These are phyloP conservation scores for Lignosus rhinocerotis DNA, from an alignment of 1,284 basidiomycete species.

Conservation along the genomic window DNA sequence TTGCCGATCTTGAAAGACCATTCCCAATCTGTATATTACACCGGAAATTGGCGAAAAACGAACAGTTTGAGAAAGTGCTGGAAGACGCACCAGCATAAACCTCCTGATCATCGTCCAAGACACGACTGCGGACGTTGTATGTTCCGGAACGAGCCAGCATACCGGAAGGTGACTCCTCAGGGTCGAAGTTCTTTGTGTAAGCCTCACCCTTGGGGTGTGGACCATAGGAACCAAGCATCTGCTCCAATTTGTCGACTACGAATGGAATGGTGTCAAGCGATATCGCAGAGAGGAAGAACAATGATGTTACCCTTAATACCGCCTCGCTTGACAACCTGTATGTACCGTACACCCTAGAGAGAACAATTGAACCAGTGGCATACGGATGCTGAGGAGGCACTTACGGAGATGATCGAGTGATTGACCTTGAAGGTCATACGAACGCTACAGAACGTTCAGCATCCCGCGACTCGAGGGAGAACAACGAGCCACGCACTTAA, in stretches of 20 bases:
- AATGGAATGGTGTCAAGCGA: background rate
- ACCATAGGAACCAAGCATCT: slow-evolving; percentile 90
- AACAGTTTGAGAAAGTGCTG: background rate
- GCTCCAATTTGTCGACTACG: slow-evolving; percentile 83
- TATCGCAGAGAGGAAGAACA: background rate
- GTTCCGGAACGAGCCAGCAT: slow-evolving; percentile 77
- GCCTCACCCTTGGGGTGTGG: slow-evolving; percentile 59
- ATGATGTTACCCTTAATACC: slow-evolving; percentile 59
- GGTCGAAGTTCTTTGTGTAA: slow-evolving; percentile 71
- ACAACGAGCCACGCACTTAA: slow-evolving; percentile 52
- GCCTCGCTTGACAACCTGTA: slow-evolving; percentile 81
- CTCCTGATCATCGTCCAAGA: slow-evolving; percentile 81
- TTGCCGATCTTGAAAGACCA: slow-evolving; percentile 83
- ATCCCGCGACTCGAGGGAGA: background rate
- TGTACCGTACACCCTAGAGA: slow-evolving; percentile 74
- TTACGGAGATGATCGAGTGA: slow-evolving; percentile 81
- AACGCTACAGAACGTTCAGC: slow-evolving; percentile 48
- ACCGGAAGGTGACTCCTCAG: slow-evolving; percentile 82
- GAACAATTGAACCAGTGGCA: slow-evolving; percentile 6
- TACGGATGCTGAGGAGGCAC: slow-evolving; percentile 19
- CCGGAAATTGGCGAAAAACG: background rate
- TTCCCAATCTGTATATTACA: slow-evolving; percentile 61
- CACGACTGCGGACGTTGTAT: slow-evolving; percentile 77
- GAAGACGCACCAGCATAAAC: slow-evolving; percentile 67
- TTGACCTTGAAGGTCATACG: slow-evolving; percentile 81